phyloP scores from a whole-genome alignment of 2,329 filamentous ascomycete genomes.

The Aspergillus sp. region DNA sequence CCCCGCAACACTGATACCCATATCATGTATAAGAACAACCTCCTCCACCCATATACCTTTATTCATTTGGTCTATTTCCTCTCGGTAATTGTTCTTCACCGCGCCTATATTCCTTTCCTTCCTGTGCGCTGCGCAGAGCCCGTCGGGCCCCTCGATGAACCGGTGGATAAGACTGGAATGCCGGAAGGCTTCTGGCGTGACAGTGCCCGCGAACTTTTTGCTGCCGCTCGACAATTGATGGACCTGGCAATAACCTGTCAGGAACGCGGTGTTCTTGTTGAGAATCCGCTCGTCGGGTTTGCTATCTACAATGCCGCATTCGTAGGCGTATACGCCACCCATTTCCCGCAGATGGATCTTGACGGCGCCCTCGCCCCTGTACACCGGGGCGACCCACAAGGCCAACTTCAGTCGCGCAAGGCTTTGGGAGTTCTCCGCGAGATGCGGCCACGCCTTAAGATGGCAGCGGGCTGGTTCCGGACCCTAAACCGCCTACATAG shows the following conservation, averaged over 20 bases:
- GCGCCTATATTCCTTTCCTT: slow-evolving; percentile 57
- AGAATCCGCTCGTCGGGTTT: slow-evolving; percentile 57
- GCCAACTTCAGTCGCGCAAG: slow-evolving; percentile 36
- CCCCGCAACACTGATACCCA: slow-evolving; percentile 55
- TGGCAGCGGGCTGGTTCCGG: slow-evolving; percentile 46
- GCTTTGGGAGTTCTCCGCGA: slow-evolving; percentile 41
- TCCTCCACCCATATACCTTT: slow-evolving; percentile 52
- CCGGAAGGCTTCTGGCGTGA: slow-evolving; percentile 56
- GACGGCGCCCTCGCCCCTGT: slow-evolving; percentile 47
- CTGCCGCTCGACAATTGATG: slow-evolving; percentile 53
- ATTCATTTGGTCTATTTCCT: slow-evolving; percentile 57
- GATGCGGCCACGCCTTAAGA: slow-evolving; percentile 41
- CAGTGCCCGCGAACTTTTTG: slow-evolving; percentile 51
- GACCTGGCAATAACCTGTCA: slow-evolving; percentile 54
- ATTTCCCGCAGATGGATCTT: slow-evolving; percentile 58
- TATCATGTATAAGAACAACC: slow-evolving; percentile 52
- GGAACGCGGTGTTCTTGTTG: slow-evolving; percentile 51
- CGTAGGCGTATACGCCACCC: slow-evolving; percentile 52
- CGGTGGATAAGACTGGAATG: slow-evolving; percentile 42
- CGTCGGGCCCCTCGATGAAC: slow-evolving; percentile 54
- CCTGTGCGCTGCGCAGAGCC: slow-evolving; percentile 52
- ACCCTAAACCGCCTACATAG: slow-evolving; percentile 43
- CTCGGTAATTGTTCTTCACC: slow-evolving; percentile 56
- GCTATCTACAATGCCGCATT: slow-evolving; percentile 56
- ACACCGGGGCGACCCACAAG: slow-evolving; percentile 28